Evolutionary conservation across 208 protist genomes (phyloP).

Genomic region (Trypanosoma avium): DNA sequence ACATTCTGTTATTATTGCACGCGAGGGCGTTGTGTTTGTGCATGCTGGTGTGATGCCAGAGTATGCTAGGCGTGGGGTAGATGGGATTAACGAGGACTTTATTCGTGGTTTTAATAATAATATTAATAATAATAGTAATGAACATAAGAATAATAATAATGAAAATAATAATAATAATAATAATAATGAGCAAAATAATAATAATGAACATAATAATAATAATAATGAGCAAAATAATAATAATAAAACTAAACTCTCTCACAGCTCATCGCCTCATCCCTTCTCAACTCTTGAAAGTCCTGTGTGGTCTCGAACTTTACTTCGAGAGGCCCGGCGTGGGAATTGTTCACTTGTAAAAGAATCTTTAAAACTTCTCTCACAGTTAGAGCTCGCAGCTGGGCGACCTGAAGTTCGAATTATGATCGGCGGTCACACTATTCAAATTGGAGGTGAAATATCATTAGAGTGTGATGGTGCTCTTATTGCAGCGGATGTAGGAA

Average conservation of each 20-base stretch:
- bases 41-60: conserved; percentile 49
- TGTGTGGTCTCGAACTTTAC: conserved; percentile 36
- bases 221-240: too few relatives aligned
- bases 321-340: conserved; percentile 13
- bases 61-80: conserved; percentile 32
- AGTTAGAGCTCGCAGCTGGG: conserved; percentile 14
- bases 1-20: conserved; percentile 31
- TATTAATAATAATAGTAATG: too few relatives aligned
- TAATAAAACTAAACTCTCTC: too few relatives aligned
- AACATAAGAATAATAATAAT: too few relatives aligned
- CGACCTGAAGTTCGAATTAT: conserved; percentile 32
- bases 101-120: conserved; percentile 1
- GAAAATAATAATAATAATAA: too few relatives aligned
- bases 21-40: conserved; percentile 49
- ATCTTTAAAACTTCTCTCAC: conserved; percentile 35
- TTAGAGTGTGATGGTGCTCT: conserved; percentile 36
- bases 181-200: too few relatives aligned
- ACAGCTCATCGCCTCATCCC: conserved; percentile 10
- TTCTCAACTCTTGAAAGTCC: conserved; percentile 31
- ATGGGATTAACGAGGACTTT: conserved; percentile 33
- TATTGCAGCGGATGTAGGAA: conserved; percentile 31
- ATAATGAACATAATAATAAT: too few relatives aligned
- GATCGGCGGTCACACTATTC: conserved; percentile 62
- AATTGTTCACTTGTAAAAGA: conserved; percentile 41
- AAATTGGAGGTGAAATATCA: conserved; percentile 12